These are phyloP conservation scores for Marasmius oreades DNA, from an alignment of 1,284 basidiomycete species.

Conservation along the genomic window DNA sequence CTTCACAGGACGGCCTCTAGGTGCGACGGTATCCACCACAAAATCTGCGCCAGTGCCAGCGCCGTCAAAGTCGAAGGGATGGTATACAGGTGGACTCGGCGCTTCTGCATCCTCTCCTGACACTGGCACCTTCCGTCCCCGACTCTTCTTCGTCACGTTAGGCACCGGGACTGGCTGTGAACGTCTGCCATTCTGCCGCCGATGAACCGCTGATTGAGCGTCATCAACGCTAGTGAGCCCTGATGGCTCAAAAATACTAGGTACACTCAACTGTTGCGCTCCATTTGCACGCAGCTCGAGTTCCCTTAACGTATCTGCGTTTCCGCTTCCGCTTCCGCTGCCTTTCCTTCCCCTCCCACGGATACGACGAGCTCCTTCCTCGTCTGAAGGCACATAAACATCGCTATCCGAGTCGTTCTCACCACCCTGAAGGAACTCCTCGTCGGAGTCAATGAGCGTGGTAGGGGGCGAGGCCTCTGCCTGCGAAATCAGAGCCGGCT, in stretches of 20 bases:
- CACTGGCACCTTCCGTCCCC: constrained; percentile 59
- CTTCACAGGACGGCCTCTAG: background rate
- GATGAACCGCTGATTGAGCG: constrained; percentile 19
- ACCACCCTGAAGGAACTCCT: background rate
- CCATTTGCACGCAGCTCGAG: background rate
- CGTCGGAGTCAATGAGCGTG: background rate
- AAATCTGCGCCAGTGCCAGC: too few relatives aligned
- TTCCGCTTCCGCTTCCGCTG: background rate
- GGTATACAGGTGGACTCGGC: background rate
- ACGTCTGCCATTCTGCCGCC: constrained; percentile 10
- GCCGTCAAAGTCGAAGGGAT: background rate
- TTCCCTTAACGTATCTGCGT: background rate
- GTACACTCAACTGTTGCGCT: background rate
- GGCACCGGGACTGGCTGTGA: constrained; percentile 57
- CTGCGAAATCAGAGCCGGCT: background rate
- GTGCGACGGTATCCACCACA: background rate
- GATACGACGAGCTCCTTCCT: background rate
- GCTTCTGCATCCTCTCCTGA: constrained; percentile 17
- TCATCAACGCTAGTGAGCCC: too few relatives aligned
- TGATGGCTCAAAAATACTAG: background rate
- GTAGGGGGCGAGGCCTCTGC: background rate
- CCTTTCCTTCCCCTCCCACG: background rate
- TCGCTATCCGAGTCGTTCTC: background rate
- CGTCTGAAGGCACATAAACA: background rate
- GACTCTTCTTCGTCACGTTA: constrained; percentile 72